These are phyloP conservation scores for Trichophyton benhamiae DNA, from an alignment of 2,329 filamentous ascomycete species.

Conservation along the genomic window DNA sequence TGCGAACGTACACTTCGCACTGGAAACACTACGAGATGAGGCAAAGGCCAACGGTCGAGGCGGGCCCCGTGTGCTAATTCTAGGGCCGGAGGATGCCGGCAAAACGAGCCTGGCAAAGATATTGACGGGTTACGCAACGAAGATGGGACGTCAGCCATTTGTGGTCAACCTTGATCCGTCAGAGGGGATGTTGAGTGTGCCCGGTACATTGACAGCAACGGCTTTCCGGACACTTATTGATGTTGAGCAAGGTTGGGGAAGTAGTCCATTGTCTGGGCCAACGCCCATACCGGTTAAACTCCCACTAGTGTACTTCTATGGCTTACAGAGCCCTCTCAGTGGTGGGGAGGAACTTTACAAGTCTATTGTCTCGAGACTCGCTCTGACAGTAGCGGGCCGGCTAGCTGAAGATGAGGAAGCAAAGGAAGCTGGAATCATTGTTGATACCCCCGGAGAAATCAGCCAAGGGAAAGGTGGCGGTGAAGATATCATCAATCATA, in stretches of 20 bases:
- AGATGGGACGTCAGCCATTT: slow-evolving; percentile 60
- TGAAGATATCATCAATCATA: slow-evolving; percentile 69
- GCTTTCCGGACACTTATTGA: slow-evolving; percentile 81
- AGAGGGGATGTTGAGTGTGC: slow-evolving; percentile 64
- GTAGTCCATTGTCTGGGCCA: slow-evolving; percentile 79
- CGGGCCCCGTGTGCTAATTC: slow-evolving; percentile 72
- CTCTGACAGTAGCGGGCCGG: slow-evolving; percentile 63
- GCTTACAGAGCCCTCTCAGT: slow-evolving; percentile 54
- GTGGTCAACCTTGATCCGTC: slow-evolving; percentile 75
- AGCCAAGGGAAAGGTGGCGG: slow-evolving; percentile 51
- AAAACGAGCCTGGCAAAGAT: slow-evolving; percentile 74
- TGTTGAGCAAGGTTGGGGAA: slow-evolving; percentile 78
- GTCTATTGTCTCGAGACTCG: slow-evolving; percentile 61
- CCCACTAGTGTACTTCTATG: slow-evolving; percentile 82
- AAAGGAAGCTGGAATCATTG: slow-evolving; percentile 63
- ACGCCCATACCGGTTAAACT: slow-evolving; percentile 81
- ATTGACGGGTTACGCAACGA: slow-evolving; percentile 65
- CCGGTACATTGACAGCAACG: slow-evolving; percentile 74
- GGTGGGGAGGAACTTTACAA: slow-evolving; percentile 63
- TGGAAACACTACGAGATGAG: slow-evolving; percentile 58
- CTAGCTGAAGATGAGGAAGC: slow-evolving; percentile 63
- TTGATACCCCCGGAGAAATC: slow-evolving; percentile 67
- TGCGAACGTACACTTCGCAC: slow-evolving; percentile 76
- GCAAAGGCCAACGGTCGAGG: slow-evolving; percentile 40
- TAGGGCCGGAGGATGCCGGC: slow-evolving; percentile 64